These are phyloP conservation scores for Verbascum thapsus DNA, from an alignment of 257 asterid genomes.

Conservation along the genomic window DNA sequence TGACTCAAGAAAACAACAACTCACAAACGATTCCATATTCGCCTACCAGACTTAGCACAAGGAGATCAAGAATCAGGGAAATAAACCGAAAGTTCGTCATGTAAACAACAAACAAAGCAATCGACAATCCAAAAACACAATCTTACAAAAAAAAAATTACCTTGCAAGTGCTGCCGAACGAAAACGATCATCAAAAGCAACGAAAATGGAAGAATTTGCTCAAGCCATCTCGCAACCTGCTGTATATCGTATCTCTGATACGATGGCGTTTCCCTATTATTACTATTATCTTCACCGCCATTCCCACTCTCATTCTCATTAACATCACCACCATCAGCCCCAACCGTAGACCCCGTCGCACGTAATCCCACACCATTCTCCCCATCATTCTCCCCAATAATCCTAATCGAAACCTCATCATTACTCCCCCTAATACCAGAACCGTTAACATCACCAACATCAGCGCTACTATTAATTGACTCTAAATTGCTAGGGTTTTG, in stretches of 20 bases:
- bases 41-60: conserved; percentile 1
- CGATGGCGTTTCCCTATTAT: conserved; percentile 48
- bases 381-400: conserved; percentile 52
- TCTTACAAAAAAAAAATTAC: conserved; percentile 34
- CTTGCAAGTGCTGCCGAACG: conserved; percentile 94
- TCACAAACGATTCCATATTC: not conserved
- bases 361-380: conserved; percentile 44
- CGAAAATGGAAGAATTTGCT: conserved; percentile 87
- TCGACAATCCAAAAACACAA: conserved; percentile 4
- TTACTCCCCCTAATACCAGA: conserved; percentile 28
- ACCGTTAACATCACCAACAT: conserved; percentile 24
- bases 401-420: conserved; percentile 84
- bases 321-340: conserved; percentile 39
- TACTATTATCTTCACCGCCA: conserved; percentile 21
- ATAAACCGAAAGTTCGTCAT: not conserved
- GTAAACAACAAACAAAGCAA: conserved; percentile 8
- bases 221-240: conserved; percentile 85
- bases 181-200: conserved; percentile 82
- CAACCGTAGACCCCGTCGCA: conserved; percentile 35
- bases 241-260: conserved; percentile 79
- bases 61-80: conserved; percentile 4
- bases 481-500: conserved; percentile 26
- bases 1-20: conserved; percentile 10
- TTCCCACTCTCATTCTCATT: conserved; percentile 29
- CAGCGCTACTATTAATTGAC: conserved; percentile 27